Conservation (phyloP, 768 basidiomycete species). For the Hysterangium stoloniferum region DNA sequence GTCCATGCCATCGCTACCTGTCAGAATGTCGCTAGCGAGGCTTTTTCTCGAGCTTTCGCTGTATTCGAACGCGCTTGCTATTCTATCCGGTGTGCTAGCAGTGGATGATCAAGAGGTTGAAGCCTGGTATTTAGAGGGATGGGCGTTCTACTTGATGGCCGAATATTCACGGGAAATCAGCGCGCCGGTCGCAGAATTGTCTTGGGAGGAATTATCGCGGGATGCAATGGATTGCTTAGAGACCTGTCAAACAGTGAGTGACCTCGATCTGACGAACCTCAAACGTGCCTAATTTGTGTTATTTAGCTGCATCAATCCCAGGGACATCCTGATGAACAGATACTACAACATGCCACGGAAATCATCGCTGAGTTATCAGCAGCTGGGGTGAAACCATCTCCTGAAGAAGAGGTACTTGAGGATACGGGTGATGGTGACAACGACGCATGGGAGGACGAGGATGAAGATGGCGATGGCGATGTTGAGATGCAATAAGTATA, state of each 20-base stretch:
- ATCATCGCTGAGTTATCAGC: slow-evolving; percentile 60
- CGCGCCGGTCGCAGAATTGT: slow-evolving; percentile 31
- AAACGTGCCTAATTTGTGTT: background rate
- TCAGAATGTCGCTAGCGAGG: slow-evolving; percentile 67
- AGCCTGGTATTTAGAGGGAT: slow-evolving; percentile 92
- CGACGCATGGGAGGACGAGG: slow-evolving; percentile 46
- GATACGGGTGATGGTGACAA: slow-evolving; percentile 37
- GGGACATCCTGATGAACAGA: slow-evolving; percentile 65
- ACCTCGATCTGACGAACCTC: background rate
- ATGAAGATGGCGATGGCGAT: slow-evolving; percentile 38
- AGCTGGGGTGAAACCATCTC: slow-evolving; percentile 56
- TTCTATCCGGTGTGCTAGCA: slow-evolving; percentile 72
- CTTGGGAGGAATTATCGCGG: slow-evolving; percentile 70
- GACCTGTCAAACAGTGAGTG: slow-evolving; percentile 66
- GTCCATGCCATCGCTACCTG: slow-evolving; percentile 61
- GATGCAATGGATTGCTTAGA: slow-evolving; percentile 78
- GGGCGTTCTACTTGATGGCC: slow-evolving; percentile 83
- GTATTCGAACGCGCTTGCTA: slow-evolving; percentile 63
- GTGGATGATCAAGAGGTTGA: slow-evolving; percentile 82
- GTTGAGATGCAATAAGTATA: slow-evolving; percentile 32
- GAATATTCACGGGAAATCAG: slow-evolving; percentile 58
- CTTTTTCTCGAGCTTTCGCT: slow-evolving; percentile 71
- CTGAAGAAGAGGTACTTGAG: slow-evolving; percentile 44
- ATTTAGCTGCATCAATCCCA: slow-evolving; percentile 61
- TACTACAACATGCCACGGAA: slow-evolving; percentile 70